Conservation (phyloP, 1,284 basidiomycete species). For the Ganoderma meredithae region DNA sequence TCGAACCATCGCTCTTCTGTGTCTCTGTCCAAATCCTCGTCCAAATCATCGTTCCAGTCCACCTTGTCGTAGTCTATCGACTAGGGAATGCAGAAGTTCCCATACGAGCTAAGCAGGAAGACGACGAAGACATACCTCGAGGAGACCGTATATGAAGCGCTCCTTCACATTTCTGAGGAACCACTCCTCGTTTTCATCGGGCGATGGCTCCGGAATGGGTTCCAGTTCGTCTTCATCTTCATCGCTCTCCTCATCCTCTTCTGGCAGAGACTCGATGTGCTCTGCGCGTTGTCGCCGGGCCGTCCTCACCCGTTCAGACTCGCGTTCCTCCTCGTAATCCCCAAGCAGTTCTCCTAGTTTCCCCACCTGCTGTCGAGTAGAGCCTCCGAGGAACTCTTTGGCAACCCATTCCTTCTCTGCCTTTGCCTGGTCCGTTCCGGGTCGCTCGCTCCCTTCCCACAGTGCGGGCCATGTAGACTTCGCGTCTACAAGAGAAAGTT, state of each 20-base stretch:
- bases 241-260: constrained; percentile 68
- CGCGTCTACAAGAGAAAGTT: constrained; percentile 60
- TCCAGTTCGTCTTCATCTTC: constrained; percentile 52
- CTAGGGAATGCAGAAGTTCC: constrained; percentile 45
- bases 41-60: constrained; percentile 80
- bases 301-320: constrained; percentile 62
- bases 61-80: constrained; percentile 73
- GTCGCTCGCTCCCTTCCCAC: constrained; percentile 61
- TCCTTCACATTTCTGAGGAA: constrained; percentile 73
- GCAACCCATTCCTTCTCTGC: constrained; percentile 78
- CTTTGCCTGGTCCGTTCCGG: constrained; percentile 57
- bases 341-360: constrained; percentile 71
- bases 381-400: constrained; percentile 63
- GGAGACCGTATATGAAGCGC: constrained; percentile 75
- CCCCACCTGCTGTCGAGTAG: constrained; percentile 62
- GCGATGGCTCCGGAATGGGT: constrained; percentile 45
- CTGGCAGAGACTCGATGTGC: constrained; percentile 62
- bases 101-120: background rate
- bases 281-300: constrained; percentile 52
- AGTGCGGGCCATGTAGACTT: constrained; percentile 66
- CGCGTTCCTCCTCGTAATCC: constrained; percentile 78
- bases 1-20: constrained; percentile 81
- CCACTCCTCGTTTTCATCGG: constrained; percentile 52
- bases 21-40: constrained; percentile 64
- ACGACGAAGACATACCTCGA: constrained; percentile 69